A percentile compares a stretch with the other conserved stretches of the same genome.
These are phyloP conservation scores for Microcyclosporella mali DNA, from an alignment of 2,329 filamentous ascomycete genomes.

Conservation along the genomic window DNA sequence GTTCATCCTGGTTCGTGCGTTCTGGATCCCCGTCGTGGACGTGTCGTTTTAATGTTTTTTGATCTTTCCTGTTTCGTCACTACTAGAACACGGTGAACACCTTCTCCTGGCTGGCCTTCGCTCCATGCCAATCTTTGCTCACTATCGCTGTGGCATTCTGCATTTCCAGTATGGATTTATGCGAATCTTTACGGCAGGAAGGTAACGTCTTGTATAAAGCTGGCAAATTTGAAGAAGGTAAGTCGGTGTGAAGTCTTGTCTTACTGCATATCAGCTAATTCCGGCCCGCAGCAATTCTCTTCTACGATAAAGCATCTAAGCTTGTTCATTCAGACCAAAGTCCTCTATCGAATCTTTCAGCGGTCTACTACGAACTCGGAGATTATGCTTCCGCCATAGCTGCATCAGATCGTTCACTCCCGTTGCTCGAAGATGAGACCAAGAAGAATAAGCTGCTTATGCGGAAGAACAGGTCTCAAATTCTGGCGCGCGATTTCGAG, in stretches of 20 bases:
- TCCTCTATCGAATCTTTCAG: conserved; percentile 17
- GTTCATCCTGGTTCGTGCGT: too few species aligned
- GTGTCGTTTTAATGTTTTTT: too few species aligned
- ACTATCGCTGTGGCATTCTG: too few species aligned
- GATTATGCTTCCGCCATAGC: conserved; percentile 8
- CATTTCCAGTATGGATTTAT: not conserved
- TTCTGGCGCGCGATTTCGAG: conserved; percentile 1
- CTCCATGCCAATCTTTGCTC: too few species aligned
- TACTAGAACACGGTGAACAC: too few species aligned
- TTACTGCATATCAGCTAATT: not conserved
- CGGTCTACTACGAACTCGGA: conserved; percentile 14
- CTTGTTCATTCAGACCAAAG: conserved; percentile 8
- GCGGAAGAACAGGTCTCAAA: conserved; percentile 6
- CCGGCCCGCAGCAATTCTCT: conserved; percentile 7
- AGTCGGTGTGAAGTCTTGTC: not conserved
- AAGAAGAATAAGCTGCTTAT: conserved; percentile 12
- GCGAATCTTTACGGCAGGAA: not conserved
- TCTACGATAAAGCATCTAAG: conserved; percentile 12
- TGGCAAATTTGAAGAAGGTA: conserved; percentile 11
- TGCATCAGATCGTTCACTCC: conserved; percentile 7
- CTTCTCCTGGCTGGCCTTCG: too few species aligned
- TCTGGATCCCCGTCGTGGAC: too few species aligned
- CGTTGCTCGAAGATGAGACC: conserved; percentile 6
- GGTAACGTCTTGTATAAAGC: conserved; percentile 17
- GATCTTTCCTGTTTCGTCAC: too few species aligned